Percentiles rank a stretch among this genome's conserved stretches.
Evolutionary conservation across 495 filamentous ascomycete species (phyloP).

Genomic region (Rhizodiscina lignyota): DNA sequence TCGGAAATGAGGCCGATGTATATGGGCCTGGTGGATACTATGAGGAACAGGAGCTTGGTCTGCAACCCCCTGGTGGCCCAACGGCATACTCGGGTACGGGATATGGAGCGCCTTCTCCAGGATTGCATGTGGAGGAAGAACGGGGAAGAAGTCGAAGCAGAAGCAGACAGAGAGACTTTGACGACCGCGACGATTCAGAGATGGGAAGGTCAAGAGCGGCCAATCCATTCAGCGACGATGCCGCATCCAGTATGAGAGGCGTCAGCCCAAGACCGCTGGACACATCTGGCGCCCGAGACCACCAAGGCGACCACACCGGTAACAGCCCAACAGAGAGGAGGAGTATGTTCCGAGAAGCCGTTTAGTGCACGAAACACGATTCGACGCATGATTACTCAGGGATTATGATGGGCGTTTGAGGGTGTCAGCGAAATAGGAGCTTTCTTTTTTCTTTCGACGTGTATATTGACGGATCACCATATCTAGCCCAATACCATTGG

Average conservation of each 20-base stretch:
- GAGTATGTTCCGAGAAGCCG: conserved; percentile 39
- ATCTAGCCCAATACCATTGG: no score
- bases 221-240: conserved; percentile 24
- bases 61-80: conserved; percentile 16
- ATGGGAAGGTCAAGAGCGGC: conserved; percentile 7
- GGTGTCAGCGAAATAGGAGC: not conserved
- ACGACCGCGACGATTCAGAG: conserved; percentile 19
- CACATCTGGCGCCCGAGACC: conserved; percentile 6
- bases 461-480: not conserved
- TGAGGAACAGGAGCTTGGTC: conserved; percentile 44
- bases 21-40: conserved; percentile 36
- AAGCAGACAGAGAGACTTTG: conserved; percentile 14
- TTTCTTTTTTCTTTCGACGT: not conserved
- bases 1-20: conserved; percentile 41
- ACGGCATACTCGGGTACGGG: conserved; percentile 14
- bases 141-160: conserved; percentile 15
- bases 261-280: conserved; percentile 24
- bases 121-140: conserved; percentile 9
- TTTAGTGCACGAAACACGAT: conserved; percentile 4
- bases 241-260: conserved; percentile 18
- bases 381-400: not conserved
- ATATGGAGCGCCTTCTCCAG: conserved; percentile 10
- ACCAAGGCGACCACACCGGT: conserved; percentile 13
- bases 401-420: not conserved
- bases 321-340: conserved; percentile 33